Conservation (phyloP, 192 early-diverging fungal genomes). For the Podila epicladia region DNA sequence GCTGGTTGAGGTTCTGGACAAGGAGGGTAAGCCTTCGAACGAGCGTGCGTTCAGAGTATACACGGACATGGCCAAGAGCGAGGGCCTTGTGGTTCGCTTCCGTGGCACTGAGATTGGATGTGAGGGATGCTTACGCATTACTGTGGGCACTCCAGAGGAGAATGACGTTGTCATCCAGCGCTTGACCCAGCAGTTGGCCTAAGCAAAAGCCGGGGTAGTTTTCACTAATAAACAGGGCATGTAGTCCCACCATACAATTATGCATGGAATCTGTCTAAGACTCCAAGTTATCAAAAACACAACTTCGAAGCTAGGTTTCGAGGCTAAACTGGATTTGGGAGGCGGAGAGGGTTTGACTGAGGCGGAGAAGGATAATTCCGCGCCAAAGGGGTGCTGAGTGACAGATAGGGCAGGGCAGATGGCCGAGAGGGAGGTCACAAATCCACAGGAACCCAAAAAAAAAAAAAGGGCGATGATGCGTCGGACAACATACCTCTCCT, state of each 20-base stretch:
- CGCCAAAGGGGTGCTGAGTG: too few relatives aligned
- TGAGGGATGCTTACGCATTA: conserved; percentile 92
- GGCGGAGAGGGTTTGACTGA: too few relatives aligned
- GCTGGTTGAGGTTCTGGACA: conserved; percentile 81
- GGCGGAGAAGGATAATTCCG: too few relatives aligned
- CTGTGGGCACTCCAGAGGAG: conserved; percentile 90
- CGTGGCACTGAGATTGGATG: conserved; percentile 94
- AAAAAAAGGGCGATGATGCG: not conserved
- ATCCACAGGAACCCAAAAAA: too few relatives aligned
- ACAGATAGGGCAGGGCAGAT: too few relatives aligned
- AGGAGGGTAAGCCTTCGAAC: conserved; percentile 68
- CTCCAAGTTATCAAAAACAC: too few relatives aligned
- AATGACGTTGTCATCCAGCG: conserved; percentile 74
- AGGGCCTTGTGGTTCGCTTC: conserved; percentile 94
- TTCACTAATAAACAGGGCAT: not conserved
- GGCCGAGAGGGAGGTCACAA: too few relatives aligned
- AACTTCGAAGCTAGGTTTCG: too few relatives aligned
- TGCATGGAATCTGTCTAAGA: too few relatives aligned
- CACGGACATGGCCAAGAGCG: conserved; percentile 81
- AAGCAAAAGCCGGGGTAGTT: not conserved
- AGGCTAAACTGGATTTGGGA: too few relatives aligned
- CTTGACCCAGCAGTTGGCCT: conserved; percentile 53
- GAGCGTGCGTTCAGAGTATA: conserved; percentile 80
- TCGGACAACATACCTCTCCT: not conserved
- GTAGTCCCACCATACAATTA: not conserved